Evolutionary conservation across 2,329 filamentous ascomycete species (phyloP).

Genomic region (Talaromyces sp.): DNA sequence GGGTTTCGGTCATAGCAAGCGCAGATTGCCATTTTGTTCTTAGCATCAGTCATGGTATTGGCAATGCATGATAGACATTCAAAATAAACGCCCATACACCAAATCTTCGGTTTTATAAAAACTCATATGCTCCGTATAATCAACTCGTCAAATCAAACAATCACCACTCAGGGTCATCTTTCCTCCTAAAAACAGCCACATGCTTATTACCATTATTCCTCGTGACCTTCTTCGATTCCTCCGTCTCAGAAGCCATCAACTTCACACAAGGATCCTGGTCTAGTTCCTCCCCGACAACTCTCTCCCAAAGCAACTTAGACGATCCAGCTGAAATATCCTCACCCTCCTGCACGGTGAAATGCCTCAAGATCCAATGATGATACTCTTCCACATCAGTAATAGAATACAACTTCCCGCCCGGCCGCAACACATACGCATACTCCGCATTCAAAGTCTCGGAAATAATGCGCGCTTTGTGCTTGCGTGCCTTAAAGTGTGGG

Average conservation of each 20-base stretch:
- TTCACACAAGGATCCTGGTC: conserved; percentile 62
- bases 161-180: conserved; percentile 76
- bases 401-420: conserved; percentile 87
- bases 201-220: conserved; percentile 90
- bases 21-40: conserved; percentile 12
- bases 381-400: conserved; percentile 97
- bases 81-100: conserved; percentile 19
- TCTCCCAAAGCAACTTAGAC: conserved; percentile 66
- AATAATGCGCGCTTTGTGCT: conserved; percentile 96
- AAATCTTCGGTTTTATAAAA: neutral
- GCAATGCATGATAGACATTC: conserved; percentile 22
- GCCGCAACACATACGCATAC: conserved; percentile 83
- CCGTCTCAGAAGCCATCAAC: conserved; percentile 75
- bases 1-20: conserved; percentile 12
- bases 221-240: conserved; percentile 95
- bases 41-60: conserved; percentile 12
- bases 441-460: conserved; percentile 86
- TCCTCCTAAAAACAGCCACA: conserved; percentile 81
- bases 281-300: conserved; percentile 62
- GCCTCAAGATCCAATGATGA: conserved; percentile 88
- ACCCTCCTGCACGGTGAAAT: conserved; percentile 63
- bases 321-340: conserved; percentile 66
- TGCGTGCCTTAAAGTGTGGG: conserved; percentile 95
- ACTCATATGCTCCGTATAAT: neutral
- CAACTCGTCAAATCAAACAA: conserved; percentile 16